Evolutionary conservation across 2,329 filamentous ascomycete genomes (phyloP).

Genomic region (Arthrocladium fulminans): DNA sequence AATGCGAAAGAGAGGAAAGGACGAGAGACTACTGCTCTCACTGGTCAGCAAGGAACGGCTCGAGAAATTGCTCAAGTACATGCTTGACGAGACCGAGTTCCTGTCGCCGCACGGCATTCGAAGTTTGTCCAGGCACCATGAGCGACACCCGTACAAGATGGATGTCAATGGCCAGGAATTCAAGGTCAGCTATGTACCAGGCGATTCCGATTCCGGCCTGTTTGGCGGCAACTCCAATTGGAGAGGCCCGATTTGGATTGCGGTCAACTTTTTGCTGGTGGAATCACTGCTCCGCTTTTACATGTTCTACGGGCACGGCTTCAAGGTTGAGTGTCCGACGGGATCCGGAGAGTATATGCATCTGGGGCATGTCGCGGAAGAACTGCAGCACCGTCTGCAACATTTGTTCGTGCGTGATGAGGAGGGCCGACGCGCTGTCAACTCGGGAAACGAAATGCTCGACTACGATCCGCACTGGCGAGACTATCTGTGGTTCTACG

Average conservation of each 20-base stretch:
- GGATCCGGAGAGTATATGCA: conserved; percentile 94
- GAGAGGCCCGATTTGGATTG: conserved; percentile 92
- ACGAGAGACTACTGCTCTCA: conserved; percentile 74
- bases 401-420: conserved; percentile 81
- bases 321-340: conserved; percentile 88
- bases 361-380: conserved; percentile 85
- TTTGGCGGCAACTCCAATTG: conserved; percentile 98
- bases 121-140: conserved; percentile 84
- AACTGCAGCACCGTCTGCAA: conserved; percentile 88
- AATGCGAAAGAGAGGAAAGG: conserved; percentile 82
- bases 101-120: conserved; percentile 82
- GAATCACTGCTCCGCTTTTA: conserved; percentile 93
- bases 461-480: conserved; percentile 92
- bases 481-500: conserved; percentile 89
- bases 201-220: conserved; percentile 90
- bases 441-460: conserved; percentile 71
- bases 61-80: conserved; percentile 76
- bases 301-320: conserved; percentile 83
- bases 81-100: conserved; percentile 93
- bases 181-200: conserved; percentile 78
- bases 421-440: conserved; percentile 79
- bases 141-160: conserved; percentile 87
- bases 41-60: conserved; percentile 91
- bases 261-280: conserved; percentile 88
- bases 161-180: conserved; percentile 88